Evolutionary conservation across 495 filamentous ascomycete genomes (phyloP).

Genomic region (Lentithecium fluviatile): DNA sequence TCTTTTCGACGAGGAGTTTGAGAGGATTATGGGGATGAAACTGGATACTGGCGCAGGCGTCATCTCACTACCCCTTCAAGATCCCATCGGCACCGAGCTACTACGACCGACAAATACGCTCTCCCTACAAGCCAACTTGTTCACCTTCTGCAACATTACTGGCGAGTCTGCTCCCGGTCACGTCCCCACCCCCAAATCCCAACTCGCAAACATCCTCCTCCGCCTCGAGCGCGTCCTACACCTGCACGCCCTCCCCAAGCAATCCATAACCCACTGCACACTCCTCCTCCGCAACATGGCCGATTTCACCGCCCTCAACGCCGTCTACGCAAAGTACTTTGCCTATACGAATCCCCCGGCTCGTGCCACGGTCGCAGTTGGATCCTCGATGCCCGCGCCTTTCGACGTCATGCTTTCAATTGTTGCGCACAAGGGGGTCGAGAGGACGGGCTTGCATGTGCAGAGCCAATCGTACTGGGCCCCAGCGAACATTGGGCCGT

Average conservation of each 20-base stretch:
- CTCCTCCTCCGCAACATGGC: slow-evolving; percentile 78
- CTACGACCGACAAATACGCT: neutral
- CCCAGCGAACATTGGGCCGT: slow-evolving; percentile 95
- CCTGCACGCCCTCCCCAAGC: slow-evolving; percentile 39
- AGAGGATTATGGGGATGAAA: slow-evolving; percentile 16
- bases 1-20: slow-evolving; percentile 52
- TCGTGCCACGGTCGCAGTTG: slow-evolving; percentile 78
- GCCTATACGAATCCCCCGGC: slow-evolving; percentile 77
- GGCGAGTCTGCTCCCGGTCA: slow-evolving; percentile 35
- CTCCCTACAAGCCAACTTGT: slow-evolving; percentile 5
- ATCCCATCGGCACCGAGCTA: neutral
- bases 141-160: neutral
- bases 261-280: slow-evolving; percentile 68
- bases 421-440: slow-evolving; percentile 44
- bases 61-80: neutral
- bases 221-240: slow-evolving; percentile 20
- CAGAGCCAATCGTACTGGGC: slow-evolving; percentile 96
- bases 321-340: slow-evolving; percentile 68
- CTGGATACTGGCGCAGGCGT: neutral
- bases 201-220: slow-evolving; percentile 43
- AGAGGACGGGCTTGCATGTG: slow-evolving; percentile 70
- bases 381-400: slow-evolving; percentile 56
- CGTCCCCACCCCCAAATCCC: slow-evolving; percentile 11
- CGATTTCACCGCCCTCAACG: slow-evolving; percentile 73
- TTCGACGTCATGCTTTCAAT: slow-evolving; percentile 63